Evolutionary conservation across 768 basidiomycete species (phyloP), one percentile per base, ranked within the genome.

Genomic region (Punctularia strigosozonata): DNA sequence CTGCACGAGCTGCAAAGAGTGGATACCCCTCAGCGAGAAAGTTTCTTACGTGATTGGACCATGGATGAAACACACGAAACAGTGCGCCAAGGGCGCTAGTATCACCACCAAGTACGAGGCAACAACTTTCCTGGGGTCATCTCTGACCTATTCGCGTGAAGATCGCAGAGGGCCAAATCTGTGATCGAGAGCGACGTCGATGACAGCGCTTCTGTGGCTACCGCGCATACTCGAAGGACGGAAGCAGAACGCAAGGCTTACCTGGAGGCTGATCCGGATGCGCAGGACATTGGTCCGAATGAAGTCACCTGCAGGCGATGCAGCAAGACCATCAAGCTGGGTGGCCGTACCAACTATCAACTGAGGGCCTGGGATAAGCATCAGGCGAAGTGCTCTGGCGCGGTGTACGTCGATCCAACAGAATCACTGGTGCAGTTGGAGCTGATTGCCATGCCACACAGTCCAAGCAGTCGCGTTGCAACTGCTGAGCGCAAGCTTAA

Each of bases 291-390:
- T 14, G 63, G 73, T 46, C 61, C 68, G 4, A 57, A 71, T 37
- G 63, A 66, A 39, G 73, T 72, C 14, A 57, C 70, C 36, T 86
- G 83, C 52, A 67, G 65, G 45, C 63, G 61, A 25, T 86, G 83
- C 51, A 57, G 71, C 39, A 73, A 65, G 43, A 82, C 80, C 79
- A 64, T 85, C 41, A 64, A 58, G 35, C 60, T 83, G 20, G 62
- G 46, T 20, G 48, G 52, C 13, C 24, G 6, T 1, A 48, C 50
- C 5, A 48, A 56, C 2, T 84, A 80, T 52, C 47, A 51, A 21
- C 42, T 68, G 31, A 30, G 42, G 25, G 71, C 75, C 43, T 85
- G 82, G 82, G 61, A 59, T 10, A 36, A 37, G 6, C 83, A 83
- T 47, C 62, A 65, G 40, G 47, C 50, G 21, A 58, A 56, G 14